Base-by-base conservation (phyloP, 164 flowering plant genomes). In the Litsea cubeba region DNA sequence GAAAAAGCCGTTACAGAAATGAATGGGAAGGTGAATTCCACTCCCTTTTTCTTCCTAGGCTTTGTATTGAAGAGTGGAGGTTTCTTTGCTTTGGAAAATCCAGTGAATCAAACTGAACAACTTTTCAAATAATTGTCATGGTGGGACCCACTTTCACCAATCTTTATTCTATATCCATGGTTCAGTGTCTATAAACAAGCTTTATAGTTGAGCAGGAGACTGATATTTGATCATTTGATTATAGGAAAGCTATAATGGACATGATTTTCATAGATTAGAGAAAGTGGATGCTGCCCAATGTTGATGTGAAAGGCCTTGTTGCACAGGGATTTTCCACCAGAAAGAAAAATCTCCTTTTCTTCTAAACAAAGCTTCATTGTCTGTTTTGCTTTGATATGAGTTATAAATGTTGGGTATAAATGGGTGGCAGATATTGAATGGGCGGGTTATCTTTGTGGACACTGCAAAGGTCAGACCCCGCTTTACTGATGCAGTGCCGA, bases 381-480 rank as follows among this genome's bases (percentile, higher is more conserved):
- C n/a, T 65, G 40, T 17, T 65, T 65, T 30, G 2, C 46, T 18
- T 30, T 1, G 22, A 65, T 63, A 17, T 65, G 69, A 65, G 18
- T 65, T 15, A 32, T 24, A 26, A 72, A 46, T 46, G n/a, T 58
- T 71, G 15, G 17, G 30, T 4, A 6, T 23, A 22, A 25, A 28
- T 20, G 22, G 64, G 12, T 17, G 20, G 32, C 91, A 92, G 97
- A 77, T 65, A 62, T 58, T 94, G 51, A 86, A 88, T 73, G 98
- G 97, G 20, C 94, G 97, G 1, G 82, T 79, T 50, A 82, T 95
- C 28, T 88, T 81, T 75, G 97, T 95, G 76, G 94, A 90, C 71
- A 80, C 79, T 65, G 95, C 97, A 70, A 95, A 91, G 75, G 90
- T 82, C 3, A 83, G 58, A 69, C 7, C 76, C 12, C n/a, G 24